Conservation (phyloP, 192 early-diverging fungal genomes). For the Ambispora gerdemannii region DNA sequence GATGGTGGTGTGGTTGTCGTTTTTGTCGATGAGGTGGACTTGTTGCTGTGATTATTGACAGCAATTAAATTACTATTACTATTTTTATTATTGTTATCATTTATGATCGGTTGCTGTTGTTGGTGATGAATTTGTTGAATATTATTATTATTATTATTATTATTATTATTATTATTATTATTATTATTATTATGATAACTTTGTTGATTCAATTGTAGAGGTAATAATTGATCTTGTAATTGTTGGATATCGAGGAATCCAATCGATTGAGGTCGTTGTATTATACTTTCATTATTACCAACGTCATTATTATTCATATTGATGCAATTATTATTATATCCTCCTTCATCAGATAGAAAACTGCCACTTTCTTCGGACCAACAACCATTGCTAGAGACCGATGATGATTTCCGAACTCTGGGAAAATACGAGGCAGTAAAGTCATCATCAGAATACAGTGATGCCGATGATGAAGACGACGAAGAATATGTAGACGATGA, state of each 20-base stretch:
- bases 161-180: no score
- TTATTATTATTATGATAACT: background rate
- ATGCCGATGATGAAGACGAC: background rate
- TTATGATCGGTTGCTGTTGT: background rate
- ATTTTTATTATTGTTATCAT: background rate
- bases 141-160: no score
- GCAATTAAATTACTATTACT: background rate
- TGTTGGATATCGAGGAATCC: background rate
- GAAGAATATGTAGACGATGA: background rate
- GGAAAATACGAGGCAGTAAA: background rate
- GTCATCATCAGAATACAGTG: background rate
- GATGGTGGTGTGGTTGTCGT: constrained; percentile 25
- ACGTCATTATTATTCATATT: background rate
- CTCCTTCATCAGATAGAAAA: background rate
- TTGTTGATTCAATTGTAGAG: background rate
- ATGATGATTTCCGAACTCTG: background rate
- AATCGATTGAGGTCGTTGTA: background rate
- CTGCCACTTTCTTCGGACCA: background rate
- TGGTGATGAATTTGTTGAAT: background rate
- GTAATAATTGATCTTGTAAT: background rate
- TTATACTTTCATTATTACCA: background rate
- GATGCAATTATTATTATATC: background rate
- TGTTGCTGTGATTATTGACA: background rate
- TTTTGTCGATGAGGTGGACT: background rate
- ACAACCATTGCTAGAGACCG: background rate